Evolutionary conservation across 73 alveolate species (phyloP), one percentile per base, ranked within the genome.

Genomic region (Uronychia binucleata): DNA sequence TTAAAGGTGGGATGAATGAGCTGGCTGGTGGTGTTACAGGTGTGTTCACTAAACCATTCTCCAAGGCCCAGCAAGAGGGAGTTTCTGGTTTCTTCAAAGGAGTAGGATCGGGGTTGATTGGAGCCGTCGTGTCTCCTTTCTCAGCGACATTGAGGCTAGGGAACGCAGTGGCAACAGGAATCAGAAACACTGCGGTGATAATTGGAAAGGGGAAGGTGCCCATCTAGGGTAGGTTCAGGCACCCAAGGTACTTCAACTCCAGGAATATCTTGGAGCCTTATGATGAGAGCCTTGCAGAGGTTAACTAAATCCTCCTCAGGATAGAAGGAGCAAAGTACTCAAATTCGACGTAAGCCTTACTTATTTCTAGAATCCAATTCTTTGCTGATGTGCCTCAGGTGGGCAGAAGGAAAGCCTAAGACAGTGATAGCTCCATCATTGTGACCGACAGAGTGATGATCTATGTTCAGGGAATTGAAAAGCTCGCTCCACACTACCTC

Each of bases 21-120:
- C 58, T 96, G 34, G 87, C 87, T 30, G 86, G 93, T 58, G 99
- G 99, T 1, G 78, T 96, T 27, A 88, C 96, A 27, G 99, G 99
- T 1, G 59, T 96, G 0, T 89, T 96, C 81, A 91, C 95, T 34
- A 95, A 93, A 75, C 95, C 99, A 27, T 89, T 79, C 86, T 58
- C 88, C 0, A 95, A 96, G 58, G 97, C 97, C 1, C 93, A 95
- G 86, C 88, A 93, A 28, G 94, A 84, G 79, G 99, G 99, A 0
- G 96, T 95, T 11, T 88, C 83, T 84, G 99, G 99, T 28, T 89
- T 96, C 74, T 87, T 89, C 46, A 81, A 90, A 81, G 99, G 99
- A 26, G 80, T 96, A 34, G 98, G 98, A 1, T 81, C 93, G 1
- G 99, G 99, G 14, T 32, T 95, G 11, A 58, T 93, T 19, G 99